Percentiles rank a stretch among this genome's conserved stretches.
phyloP scores from a whole-genome alignment of 345 rosid species.

The Cochlearia excelsa region DNA sequence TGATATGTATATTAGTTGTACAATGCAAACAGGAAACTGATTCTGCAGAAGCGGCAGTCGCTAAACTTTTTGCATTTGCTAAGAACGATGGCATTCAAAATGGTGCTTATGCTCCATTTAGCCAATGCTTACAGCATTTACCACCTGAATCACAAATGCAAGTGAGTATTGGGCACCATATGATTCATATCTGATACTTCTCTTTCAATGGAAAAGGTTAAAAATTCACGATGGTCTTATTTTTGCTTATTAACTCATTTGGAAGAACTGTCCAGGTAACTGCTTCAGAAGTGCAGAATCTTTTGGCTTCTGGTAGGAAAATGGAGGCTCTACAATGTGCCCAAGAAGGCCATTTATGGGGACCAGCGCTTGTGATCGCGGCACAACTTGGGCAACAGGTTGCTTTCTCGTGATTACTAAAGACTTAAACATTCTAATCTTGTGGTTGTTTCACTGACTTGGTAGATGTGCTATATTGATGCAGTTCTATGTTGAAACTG shows the following conservation, averaged over 20 bases:
- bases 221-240: background rate
- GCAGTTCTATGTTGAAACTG: slow-evolving; percentile 91
- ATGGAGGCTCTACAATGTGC: slow-evolving; percentile 79
- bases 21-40: slow-evolving; percentile 61
- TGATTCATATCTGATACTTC: background rate
- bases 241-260: slow-evolving; percentile 20
- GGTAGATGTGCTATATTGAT: slow-evolving; percentile 15
- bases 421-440: slow-evolving; percentile 6
- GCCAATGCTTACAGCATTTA: slow-evolving; percentile 71
- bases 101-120: slow-evolving; percentile 48
- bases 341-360: slow-evolving; percentile 97
- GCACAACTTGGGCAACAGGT: slow-evolving; percentile 98
- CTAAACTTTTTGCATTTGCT: slow-evolving; percentile 82
- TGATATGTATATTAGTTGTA: background rate
- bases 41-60: slow-evolving; percentile 91
- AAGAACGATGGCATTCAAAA: slow-evolving; percentile 56
- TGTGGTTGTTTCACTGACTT: slow-evolving; percentile 23
- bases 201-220: background rate
- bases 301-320: slow-evolving; percentile 92
- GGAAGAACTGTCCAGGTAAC: slow-evolving; percentile 52
- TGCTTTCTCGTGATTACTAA: slow-evolving; percentile 26
- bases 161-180: slow-evolving; percentile 43
- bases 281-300: slow-evolving; percentile 88
- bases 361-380: slow-evolving; percentile 95
- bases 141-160: slow-evolving; percentile 85